Percentiles rank a stretch among this genome's conserved stretches.
Conservation (phyloP, 192 early-diverging fungal genomes). For the Coemansia sp. region DNA sequence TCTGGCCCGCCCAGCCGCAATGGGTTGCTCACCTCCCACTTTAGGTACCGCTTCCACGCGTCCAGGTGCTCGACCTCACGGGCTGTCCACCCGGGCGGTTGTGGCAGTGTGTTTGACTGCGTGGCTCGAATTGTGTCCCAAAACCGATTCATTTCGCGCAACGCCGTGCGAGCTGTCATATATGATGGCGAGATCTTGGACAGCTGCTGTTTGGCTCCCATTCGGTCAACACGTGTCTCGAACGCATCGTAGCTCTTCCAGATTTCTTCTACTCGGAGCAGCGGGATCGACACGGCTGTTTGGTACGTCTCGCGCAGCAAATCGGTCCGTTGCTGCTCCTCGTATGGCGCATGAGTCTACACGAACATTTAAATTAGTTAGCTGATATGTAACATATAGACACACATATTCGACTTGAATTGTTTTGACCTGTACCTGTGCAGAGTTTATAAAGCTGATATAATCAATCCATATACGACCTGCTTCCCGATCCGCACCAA, state of each 20-base stretch:
- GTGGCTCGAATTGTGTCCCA: conserved; percentile 72
- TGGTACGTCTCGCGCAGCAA: conserved; percentile 80
- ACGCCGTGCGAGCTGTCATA: conserved; percentile 89
- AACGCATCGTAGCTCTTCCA: conserved; percentile 97
- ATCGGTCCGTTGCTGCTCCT: conserved; percentile 90
- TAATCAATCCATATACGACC: conserved; percentile 89
- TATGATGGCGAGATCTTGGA: conserved; percentile 83
- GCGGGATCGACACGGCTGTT: conserved; percentile 80
- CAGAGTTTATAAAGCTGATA: conserved; percentile 73
- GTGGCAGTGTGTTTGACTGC: conserved; percentile 62
- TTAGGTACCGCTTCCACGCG: conserved; percentile 85
- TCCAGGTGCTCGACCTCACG: conserved; percentile 62
- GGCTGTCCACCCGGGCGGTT: conserved; percentile 78
- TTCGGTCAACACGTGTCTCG: conserved; percentile 83
- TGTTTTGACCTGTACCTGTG: conserved; percentile 58
- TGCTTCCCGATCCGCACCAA: conserved; percentile 86
- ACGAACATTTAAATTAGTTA: neutral
- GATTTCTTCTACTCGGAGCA: conserved; percentile 84
- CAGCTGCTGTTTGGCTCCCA: conserved; percentile 80
- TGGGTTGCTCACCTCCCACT: conserved; percentile 90
- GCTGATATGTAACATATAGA: neutral
- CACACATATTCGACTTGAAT: neutral
- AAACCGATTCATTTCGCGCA: conserved; percentile 76
- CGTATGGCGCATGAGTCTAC: conserved; percentile 60
- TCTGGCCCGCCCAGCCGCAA: conserved; percentile 62